Evolutionary conservation across 305 asterid species (phyloP).

Genomic region (Lippia alba): DNA sequence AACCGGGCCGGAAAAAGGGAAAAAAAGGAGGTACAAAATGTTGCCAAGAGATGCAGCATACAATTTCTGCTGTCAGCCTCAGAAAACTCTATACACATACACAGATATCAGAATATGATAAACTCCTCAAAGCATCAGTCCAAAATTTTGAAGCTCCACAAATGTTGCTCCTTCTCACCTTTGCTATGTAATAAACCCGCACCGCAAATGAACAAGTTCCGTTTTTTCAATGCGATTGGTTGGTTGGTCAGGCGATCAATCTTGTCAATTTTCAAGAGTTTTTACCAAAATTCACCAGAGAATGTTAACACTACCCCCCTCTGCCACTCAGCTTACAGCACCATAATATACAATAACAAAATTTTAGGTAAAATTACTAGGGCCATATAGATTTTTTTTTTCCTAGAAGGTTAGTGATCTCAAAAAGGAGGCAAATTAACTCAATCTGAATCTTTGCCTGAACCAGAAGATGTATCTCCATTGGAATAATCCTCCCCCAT

Average conservation of each 20-base stretch:
- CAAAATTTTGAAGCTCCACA: slow-evolving; percentile 81
- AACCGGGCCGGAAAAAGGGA: slow-evolving; percentile 23
- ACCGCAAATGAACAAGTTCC: slow-evolving; percentile 32
- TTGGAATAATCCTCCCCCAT: slow-evolving; percentile 61
- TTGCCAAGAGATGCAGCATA: slow-evolving; percentile 41
- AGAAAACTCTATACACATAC: slow-evolving; percentile 50
- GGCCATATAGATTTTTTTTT: slow-evolving; percentile 29
- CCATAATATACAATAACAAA: slow-evolving; percentile 72
- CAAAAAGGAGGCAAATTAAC: slow-evolving; percentile 46
- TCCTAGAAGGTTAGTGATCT: slow-evolving; percentile 74
- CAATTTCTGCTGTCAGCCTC: slow-evolving; percentile 44
- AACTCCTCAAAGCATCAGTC: slow-evolving; percentile 48
- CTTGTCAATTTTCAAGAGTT: slow-evolving; percentile 43
- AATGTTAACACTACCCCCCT: slow-evolving; percentile 41
- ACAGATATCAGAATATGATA: slow-evolving; percentile 27
- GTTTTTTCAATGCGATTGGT: slow-evolving; percentile 33
- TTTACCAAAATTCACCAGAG: slow-evolving; percentile 42
- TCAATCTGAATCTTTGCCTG: slow-evolving; percentile 80
- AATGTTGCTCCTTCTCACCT: slow-evolving; percentile 49
- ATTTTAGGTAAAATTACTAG: slow-evolving; percentile 49
- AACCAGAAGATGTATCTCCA: slow-evolving; percentile 68
- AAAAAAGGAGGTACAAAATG: slow-evolving; percentile 43
- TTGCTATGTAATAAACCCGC: slow-evolving; percentile 30
- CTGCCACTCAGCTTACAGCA: slow-evolving; percentile 47
- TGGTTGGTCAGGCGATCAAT: slow-evolving; percentile 43